These are phyloP conservation scores for Alternaria gansuensis DNA, from an alignment of 2,329 filamentous ascomycete genomes.

Conservation along the genomic window DNA sequence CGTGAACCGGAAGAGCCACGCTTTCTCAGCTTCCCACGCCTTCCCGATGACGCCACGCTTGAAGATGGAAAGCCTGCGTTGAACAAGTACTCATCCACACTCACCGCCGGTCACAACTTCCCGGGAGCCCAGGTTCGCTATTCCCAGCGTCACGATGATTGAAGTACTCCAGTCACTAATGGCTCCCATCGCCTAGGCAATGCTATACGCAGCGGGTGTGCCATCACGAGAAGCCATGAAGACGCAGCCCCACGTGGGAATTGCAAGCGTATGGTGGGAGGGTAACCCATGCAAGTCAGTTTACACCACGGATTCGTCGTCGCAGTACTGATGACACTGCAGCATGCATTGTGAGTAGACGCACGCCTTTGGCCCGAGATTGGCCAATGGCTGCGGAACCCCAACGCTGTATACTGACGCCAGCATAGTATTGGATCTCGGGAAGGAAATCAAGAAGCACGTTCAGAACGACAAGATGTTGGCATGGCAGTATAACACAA, in stretches of 20 bases:
- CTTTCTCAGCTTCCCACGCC: constrained; percentile 67
- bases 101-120: constrained; percentile 88
- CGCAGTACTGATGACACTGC: constrained; percentile 35
- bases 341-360: constrained; percentile 60
- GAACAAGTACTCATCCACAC: constrained; percentile 84
- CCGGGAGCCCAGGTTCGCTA: constrained; percentile 80
- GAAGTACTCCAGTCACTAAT: constrained; percentile 14
- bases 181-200: constrained; percentile 68
- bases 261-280: constrained; percentile 96
- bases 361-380: constrained; percentile 14
- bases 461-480: constrained; percentile 86
- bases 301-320: constrained; percentile 20
- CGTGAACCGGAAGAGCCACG: constrained; percentile 51
- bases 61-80: constrained; percentile 70
- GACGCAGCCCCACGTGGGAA: constrained; percentile 86
- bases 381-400: constrained; percentile 16
- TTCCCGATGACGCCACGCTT: constrained; percentile 62
- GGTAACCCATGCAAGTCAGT: constrained; percentile 93
- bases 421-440: constrained; percentile 78
- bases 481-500: constrained; percentile 92
- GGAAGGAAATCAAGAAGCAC: constrained; percentile 83
- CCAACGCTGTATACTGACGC: constrained; percentile 29
- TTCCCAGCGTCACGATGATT: neutral
- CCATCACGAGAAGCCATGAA: constrained; percentile 86
- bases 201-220: constrained; percentile 93